Percentiles rank a stretch among this genome's conserved stretches.
Evolutionary conservation across 1,284 basidiomycete species (phyloP).

Genomic region (Heliocybe sulcata): DNA sequence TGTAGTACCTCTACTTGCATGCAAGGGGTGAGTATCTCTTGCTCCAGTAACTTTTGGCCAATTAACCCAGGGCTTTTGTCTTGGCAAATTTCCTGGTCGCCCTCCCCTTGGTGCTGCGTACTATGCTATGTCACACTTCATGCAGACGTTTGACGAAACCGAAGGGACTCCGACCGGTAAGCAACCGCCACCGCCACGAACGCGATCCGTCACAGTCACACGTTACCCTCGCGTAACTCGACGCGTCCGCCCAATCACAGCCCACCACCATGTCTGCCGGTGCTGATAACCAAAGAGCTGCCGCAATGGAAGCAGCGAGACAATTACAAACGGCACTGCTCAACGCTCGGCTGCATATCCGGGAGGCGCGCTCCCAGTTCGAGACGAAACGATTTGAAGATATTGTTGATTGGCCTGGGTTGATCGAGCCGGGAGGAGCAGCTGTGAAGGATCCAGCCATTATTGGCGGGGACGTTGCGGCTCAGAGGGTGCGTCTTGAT

Average conservation of each 20-base stretch:
- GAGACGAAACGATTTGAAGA: conserved; percentile 12
- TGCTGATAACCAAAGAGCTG: background rate
- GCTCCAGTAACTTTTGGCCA: too few relatives aligned
- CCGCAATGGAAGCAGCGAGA: conserved; percentile 14
- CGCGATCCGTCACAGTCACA: too few relatives aligned
- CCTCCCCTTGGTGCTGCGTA: too few relatives aligned
- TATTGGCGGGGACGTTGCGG: conserved; percentile 30
- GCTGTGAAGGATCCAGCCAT: conserved; percentile 18
- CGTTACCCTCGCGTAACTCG: background rate
- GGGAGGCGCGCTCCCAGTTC: conserved; percentile 15
- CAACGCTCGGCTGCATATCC: conserved; percentile 13
- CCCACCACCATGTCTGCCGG: background rate
- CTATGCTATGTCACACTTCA: too few relatives aligned
- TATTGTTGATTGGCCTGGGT: conserved; percentile 9
- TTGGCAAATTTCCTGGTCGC: too few relatives aligned
- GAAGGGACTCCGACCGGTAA: too few relatives aligned
- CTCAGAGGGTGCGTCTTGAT: conserved; percentile 33
- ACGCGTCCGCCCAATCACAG: background rate
- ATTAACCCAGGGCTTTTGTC: too few relatives aligned
- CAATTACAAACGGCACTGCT: conserved; percentile 14
- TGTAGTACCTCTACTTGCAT: too few relatives aligned
- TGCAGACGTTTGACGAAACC: too few relatives aligned
- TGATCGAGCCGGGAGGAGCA: conserved; percentile 7
- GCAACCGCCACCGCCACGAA: too few relatives aligned
- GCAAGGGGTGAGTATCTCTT: too few relatives aligned